A percentile compares a stretch with the other conserved stretches of the same genome.
Evolutionary conservation across 495 filamentous ascomycete species (phyloP).

Genomic region (Neurospora sp.): DNA sequence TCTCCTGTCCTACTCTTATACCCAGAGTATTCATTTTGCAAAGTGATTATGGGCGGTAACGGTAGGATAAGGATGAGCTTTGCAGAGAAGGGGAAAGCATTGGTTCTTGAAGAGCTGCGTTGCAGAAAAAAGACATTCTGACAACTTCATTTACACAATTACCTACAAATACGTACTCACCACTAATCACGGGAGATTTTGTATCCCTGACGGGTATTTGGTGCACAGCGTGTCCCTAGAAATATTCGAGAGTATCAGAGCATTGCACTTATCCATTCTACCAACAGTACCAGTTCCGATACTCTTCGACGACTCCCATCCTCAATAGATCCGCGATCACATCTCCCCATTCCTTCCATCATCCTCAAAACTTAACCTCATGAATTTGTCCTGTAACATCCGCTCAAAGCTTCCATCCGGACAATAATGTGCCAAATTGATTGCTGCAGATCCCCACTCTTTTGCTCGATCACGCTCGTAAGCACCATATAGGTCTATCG

Average conservation of each 20-base stretch:
- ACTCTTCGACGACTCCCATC: background rate
- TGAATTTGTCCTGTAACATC: slow-evolving; percentile 44
- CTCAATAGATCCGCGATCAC: background rate
- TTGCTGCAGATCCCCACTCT: slow-evolving; percentile 56
- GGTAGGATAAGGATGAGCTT: no score
- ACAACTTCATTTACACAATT: no score
- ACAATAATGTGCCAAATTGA: slow-evolving; percentile 49
- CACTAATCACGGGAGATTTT: no score
- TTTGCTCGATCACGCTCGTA: slow-evolving; percentile 46
- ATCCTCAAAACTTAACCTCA: slow-evolving; percentile 37
- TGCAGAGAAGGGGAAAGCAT: no score
- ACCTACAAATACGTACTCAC: no score
- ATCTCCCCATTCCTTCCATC: background rate
- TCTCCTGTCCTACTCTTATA: slow-evolving; percentile 48
- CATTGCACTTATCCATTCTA: no score
- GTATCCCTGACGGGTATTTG: no score
- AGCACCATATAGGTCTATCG: slow-evolving; percentile 57
- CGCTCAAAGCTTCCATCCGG: slow-evolving; percentile 41
- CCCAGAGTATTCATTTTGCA: slow-evolving; percentile 37
- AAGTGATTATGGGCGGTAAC: slow-evolving; percentile 10
- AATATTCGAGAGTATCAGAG: background rate
- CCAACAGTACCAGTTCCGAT: background rate
- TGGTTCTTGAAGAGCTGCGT: no score
- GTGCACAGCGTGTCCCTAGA: background rate
- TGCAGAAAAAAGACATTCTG: no score